Conservation (phyloP, 345 rosid genomes). For the Isatis tinctoria region DNA sequence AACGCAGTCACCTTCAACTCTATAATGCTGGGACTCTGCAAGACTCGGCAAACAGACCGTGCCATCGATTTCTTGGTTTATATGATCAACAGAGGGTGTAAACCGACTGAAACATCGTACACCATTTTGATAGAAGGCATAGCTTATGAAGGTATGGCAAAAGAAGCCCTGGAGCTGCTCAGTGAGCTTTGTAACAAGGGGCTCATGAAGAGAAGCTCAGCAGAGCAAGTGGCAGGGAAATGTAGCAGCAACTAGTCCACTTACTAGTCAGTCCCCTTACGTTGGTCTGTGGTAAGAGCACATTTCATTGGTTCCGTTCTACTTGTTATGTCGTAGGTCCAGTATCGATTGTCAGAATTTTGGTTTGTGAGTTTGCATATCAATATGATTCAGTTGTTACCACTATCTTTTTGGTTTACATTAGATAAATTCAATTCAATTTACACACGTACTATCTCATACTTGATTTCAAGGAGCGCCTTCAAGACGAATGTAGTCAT, state of each 20-base stretch:
- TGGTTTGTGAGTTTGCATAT: constrained; percentile 2
- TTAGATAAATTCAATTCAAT: neutral
- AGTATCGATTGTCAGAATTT: constrained; percentile 9
- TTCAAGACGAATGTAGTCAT: constrained; percentile 82
- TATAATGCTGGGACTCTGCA: constrained; percentile 75
- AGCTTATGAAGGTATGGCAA: constrained; percentile 73
- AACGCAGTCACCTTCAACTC: constrained; percentile 67
- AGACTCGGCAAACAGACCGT: constrained; percentile 56
- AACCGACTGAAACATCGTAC: constrained; percentile 75
- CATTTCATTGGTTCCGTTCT: neutral
- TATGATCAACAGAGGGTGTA: constrained; percentile 75
- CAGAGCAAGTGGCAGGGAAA: constrained; percentile 60
- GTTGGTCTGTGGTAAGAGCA: neutral
- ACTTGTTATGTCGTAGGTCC: constrained; percentile 2
- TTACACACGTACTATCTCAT: neutral
- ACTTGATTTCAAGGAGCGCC: constrained; percentile 31
- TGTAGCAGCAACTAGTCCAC: constrained; percentile 36
- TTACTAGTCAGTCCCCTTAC: neutral
- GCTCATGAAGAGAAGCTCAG: constrained; percentile 63
- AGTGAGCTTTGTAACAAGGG: constrained; percentile 65
- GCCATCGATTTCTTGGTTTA: constrained; percentile 84
- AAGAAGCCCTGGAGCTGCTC: constrained; percentile 69
- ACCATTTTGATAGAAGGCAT: constrained; percentile 82
- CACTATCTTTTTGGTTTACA: neutral
- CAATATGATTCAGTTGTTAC: constrained; percentile 8